phyloP scores from a whole-genome alignment of 345 rosid genomes.

The Orychophragmus violaceus region DNA sequence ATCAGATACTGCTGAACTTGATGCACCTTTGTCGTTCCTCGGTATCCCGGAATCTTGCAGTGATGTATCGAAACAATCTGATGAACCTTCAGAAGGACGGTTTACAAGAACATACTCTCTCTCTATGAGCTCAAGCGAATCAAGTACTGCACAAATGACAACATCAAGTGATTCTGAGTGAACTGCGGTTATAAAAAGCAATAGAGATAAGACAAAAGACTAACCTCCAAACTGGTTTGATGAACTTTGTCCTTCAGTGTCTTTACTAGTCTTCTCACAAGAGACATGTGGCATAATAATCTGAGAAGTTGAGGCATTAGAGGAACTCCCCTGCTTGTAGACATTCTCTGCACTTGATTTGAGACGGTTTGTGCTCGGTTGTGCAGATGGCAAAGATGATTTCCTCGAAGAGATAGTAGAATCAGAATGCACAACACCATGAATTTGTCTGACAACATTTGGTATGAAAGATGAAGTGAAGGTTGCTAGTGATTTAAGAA shows the following conservation, averaged over 20 bases:
- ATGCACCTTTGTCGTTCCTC: slow-evolving; percentile 34
- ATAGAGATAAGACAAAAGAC: slow-evolving; percentile 3
- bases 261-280: slow-evolving; percentile 32
- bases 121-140: slow-evolving; percentile 60
- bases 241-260: slow-evolving; percentile 33
- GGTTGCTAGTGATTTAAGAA: neutral
- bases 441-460: slow-evolving; percentile 39
- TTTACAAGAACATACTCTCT: slow-evolving; percentile 70
- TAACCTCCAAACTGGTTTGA: slow-evolving; percentile 43
- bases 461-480: slow-evolving; percentile 15
- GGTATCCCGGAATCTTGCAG: slow-evolving; percentile 40
- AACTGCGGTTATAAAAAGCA: neutral
- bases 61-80: slow-evolving; percentile 54
- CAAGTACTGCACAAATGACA: slow-evolving; percentile 39
- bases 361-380: neutral
- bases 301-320: slow-evolving; percentile 30
- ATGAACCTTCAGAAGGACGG: slow-evolving; percentile 47
- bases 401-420: slow-evolving; percentile 30
- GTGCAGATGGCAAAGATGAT: slow-evolving; percentile 13
- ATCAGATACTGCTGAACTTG: slow-evolving; percentile 25
- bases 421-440: slow-evolving; percentile 29
- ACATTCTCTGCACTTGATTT: slow-evolving; percentile 18
- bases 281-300: slow-evolving; percentile 23
- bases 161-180: slow-evolving; percentile 1
- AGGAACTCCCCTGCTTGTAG: slow-evolving; percentile 16